Conservation (phyloP, 2,329 filamentous ascomycete species). For the Gnomoniopsis sp. region DNA sequence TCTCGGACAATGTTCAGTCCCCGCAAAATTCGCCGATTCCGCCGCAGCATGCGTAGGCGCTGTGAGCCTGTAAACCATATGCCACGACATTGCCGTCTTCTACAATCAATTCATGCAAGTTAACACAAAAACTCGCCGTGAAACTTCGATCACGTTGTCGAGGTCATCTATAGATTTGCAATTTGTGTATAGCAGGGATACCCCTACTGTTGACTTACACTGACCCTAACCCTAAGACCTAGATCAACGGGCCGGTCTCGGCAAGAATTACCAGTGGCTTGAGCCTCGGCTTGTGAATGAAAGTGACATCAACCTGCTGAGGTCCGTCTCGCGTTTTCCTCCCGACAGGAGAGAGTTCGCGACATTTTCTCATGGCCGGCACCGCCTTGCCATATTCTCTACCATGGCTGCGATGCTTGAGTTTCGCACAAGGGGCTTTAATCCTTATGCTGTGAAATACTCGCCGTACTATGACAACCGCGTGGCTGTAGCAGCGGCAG, state of each 20-base stretch:
- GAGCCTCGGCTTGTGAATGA: constrained; percentile 15
- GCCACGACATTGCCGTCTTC: constrained; percentile 23
- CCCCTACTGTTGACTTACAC: not conserved
- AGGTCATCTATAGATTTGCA: no score
- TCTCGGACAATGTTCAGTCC: no score
- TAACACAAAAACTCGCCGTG: constrained; percentile 25
- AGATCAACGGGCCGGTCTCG: not conserved
- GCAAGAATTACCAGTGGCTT: not conserved
- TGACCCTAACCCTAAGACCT: no score
- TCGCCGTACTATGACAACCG: constrained; percentile 97
- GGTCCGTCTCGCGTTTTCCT: not conserved
- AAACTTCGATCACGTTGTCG: no score
- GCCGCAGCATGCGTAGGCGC: constrained; percentile 17
- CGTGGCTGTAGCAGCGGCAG: constrained; percentile 83
- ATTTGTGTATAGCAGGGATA: no score
- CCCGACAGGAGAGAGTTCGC: no score
- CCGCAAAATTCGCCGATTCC: no score
- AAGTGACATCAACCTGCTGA: constrained; percentile 11
- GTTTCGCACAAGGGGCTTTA: constrained; percentile 89
- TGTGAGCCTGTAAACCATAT: constrained; percentile 28
- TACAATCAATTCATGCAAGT: constrained; percentile 16
- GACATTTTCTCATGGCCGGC: not conserved
- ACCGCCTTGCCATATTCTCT: not conserved
- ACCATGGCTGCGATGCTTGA: constrained; percentile 71
- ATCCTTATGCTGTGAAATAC: constrained; percentile 96